Conservation (phyloP, 495 filamentous ascomycete genomes). For the Hypomontagnella monticulosa region DNA sequence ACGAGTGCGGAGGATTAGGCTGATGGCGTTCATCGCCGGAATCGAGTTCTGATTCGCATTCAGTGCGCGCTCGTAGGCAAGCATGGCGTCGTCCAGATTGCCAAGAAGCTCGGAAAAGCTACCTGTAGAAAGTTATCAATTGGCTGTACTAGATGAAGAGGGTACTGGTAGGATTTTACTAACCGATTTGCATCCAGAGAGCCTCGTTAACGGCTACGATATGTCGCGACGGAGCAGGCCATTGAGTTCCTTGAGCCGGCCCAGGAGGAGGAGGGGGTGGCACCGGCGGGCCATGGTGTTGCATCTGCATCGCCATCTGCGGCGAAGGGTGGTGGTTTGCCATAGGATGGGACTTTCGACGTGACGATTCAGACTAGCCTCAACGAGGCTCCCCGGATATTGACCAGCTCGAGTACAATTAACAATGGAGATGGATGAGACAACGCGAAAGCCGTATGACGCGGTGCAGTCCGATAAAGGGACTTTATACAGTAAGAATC, state of each 20-base stretch:
- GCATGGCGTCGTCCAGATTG: slow-evolving; percentile 86
- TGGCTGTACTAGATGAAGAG: not conserved
- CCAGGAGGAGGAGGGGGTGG: slow-evolving; percentile 52
- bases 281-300: slow-evolving; percentile 61
- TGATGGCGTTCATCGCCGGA: slow-evolving; percentile 93
- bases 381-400: slow-evolving; percentile 7
- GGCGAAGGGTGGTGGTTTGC: slow-evolving; percentile 66
- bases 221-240: slow-evolving; percentile 55
- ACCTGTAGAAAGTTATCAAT: slow-evolving; percentile 62
- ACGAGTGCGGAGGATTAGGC: slow-evolving; percentile 85
- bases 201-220: slow-evolving; percentile 74
- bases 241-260: slow-evolving; percentile 44
- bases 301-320: slow-evolving; percentile 66
- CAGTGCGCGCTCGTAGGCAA: slow-evolving; percentile 88
- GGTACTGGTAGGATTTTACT: slow-evolving; percentile 32
- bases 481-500: slow-evolving; percentile 12
- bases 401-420: slow-evolving; percentile 11
- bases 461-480: slow-evolving; percentile 18
- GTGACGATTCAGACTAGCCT: slow-evolving; percentile 12
- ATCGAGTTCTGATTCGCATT: slow-evolving; percentile 89
- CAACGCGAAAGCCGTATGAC: slow-evolving; percentile 1
- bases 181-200: slow-evolving; percentile 96
- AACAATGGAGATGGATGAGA: not conserved
- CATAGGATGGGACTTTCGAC: slow-evolving; percentile 51
- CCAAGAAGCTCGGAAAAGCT: slow-evolving; percentile 87